These are phyloP conservation scores for Colletotrichum plurivorum DNA, from an alignment of 2,329 filamentous ascomycete species.

Conservation along the genomic window DNA sequence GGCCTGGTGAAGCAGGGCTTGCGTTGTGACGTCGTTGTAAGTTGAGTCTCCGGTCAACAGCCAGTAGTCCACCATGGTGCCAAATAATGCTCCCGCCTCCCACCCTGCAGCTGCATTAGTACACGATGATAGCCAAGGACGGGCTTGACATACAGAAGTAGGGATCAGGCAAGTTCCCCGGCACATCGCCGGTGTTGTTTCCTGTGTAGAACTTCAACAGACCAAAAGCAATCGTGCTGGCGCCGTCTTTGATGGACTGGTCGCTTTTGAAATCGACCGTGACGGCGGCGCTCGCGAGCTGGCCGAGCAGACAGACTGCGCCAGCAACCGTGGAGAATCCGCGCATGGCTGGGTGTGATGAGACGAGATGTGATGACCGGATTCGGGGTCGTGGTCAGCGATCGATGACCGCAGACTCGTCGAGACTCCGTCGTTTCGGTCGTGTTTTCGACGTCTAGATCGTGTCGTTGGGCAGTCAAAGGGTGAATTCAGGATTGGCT, in stretches of 20 bases:
- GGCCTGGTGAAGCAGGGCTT: slow-evolving; percentile 73
- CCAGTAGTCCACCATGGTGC: slow-evolving; percentile 81
- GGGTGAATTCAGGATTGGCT: background rate
- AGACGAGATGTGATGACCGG: background rate
- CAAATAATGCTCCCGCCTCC: slow-evolving; percentile 81
- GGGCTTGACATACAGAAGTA: slow-evolving; percentile 73
- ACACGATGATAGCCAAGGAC: slow-evolving; percentile 59
- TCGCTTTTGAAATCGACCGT: slow-evolving; percentile 31
- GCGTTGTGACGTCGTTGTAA: slow-evolving; percentile 72
- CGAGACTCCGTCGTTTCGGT: background rate
- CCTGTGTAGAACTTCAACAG: slow-evolving; percentile 61
- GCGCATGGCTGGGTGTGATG: slow-evolving; percentile 8
- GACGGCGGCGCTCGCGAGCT: slow-evolving; percentile 27
- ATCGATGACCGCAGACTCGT: slow-evolving; percentile 4
- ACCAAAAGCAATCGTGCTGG: slow-evolving; percentile 54
- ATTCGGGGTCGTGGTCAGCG: background rate
- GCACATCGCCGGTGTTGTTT: slow-evolving; percentile 70
- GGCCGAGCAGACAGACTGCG: slow-evolving; percentile 34
- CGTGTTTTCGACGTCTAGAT: background rate
- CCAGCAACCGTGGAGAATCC: slow-evolving; percentile 30
- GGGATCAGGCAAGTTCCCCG: slow-evolving; percentile 70
- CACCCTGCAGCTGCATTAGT: slow-evolving; percentile 70
- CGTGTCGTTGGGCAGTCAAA: background rate
- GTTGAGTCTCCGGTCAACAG: slow-evolving; percentile 75
- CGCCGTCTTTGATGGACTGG: slow-evolving; percentile 54